These are phyloP conservation scores for Pelargonium fulgidum DNA, from an alignment of 441 rosid species.

Conservation along the genomic window DNA sequence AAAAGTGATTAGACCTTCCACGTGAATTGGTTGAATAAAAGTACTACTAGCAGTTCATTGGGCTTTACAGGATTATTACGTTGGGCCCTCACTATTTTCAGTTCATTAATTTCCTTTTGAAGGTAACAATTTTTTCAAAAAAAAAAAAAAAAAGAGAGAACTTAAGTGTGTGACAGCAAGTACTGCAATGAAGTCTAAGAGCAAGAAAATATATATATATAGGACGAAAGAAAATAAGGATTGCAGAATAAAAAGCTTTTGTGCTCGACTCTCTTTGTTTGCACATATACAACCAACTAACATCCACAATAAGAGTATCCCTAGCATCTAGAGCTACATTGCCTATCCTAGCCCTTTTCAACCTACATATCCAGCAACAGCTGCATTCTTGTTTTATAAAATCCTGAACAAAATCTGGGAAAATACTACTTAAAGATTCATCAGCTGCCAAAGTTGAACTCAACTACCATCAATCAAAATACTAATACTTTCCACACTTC, in stretches of 20 bases:
- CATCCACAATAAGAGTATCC: background rate
- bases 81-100: background rate
- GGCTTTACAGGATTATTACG: background rate
- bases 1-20: background rate
- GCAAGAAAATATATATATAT: too few relatives aligned
- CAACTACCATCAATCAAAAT: background rate
- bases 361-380: background rate
- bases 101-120: background rate
- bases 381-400: background rate
- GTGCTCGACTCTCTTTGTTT: background rate
- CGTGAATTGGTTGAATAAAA: background rate
- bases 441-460: background rate
- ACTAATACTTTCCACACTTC: background rate
- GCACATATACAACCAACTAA: background rate
- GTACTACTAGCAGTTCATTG: background rate
- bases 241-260: too few relatives aligned
- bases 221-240: background rate
- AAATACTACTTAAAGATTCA: background rate
- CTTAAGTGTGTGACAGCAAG: background rate
- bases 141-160: background rate
- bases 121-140: background rate
- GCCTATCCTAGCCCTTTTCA: background rate
- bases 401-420: background rate
- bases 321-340: constrained; percentile 4
- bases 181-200: background rate